Conservation (phyloP, 306 rosid species). For the Quercus cerris region DNA sequence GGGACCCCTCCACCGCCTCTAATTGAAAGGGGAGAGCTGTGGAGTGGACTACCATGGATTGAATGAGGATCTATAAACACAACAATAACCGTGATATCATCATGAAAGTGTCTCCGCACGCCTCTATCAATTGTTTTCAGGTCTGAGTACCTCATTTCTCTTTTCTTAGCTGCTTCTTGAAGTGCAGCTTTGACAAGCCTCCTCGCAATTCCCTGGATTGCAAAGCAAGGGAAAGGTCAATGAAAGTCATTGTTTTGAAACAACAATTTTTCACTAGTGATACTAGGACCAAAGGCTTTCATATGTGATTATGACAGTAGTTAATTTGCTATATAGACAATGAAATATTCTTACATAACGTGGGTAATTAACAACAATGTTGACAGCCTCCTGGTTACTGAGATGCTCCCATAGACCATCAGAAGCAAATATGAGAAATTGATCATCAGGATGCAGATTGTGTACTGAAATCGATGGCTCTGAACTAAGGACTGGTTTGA, state of each 20-base stretch:
- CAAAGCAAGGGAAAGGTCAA: background rate
- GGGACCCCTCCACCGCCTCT: conserved; percentile 45
- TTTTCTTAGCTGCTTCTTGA: conserved; percentile 80
- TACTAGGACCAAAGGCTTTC: background rate
- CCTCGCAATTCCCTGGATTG: conserved; percentile 65
- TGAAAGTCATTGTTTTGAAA: background rate
- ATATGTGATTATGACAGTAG: background rate
- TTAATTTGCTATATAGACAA: background rate
- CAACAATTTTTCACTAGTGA: no score
- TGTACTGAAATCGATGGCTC: conserved; percentile 63
- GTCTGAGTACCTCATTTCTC: conserved; percentile 76
- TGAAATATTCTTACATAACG: conserved; percentile 42
- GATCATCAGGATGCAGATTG: conserved; percentile 59
- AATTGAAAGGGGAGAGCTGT: conserved; percentile 54
- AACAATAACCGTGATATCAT: conserved; percentile 75
- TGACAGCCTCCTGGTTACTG: conserved; percentile 66
- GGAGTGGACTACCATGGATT: conserved; percentile 32
- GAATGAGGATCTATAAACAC: conserved; percentile 51
- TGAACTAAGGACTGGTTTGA: conserved; percentile 60
- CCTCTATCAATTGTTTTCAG: conserved; percentile 72
- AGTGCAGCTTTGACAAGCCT: conserved; percentile 72
- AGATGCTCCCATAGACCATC: conserved; percentile 96
- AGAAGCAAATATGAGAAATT: conserved; percentile 74
- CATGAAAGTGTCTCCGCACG: conserved; percentile 82
- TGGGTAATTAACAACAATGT: conserved; percentile 60